A percentile compares a stretch with the other conserved stretches of the same genome.
These are phyloP conservation scores for Crithidia acanthocephali DNA, from an alignment of 208 protist species.

Conservation along the genomic window DNA sequence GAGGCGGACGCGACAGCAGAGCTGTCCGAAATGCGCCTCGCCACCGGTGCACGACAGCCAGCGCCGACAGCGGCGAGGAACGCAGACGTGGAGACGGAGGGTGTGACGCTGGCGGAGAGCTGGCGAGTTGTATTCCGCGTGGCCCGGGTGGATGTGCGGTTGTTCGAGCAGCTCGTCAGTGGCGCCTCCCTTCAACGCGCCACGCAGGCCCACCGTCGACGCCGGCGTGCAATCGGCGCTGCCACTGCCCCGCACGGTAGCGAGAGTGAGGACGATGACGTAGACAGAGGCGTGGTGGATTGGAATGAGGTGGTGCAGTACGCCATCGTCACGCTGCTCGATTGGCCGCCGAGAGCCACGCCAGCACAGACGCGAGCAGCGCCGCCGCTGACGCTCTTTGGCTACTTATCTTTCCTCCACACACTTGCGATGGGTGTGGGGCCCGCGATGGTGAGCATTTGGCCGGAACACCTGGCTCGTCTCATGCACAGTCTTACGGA, in stretches of 20 bases:
- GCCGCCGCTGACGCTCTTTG: constrained; percentile 13
- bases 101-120: constrained; percentile 1
- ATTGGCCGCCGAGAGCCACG: not conserved
- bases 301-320: constrained; percentile 22
- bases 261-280: not conserved
- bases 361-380: not conserved
- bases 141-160: constrained; percentile 7
- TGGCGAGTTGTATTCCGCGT: constrained; percentile 28
- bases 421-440: constrained; percentile 20
- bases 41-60: no score
- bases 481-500: constrained; percentile 9
- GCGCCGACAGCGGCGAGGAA: not conserved
- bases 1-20: constrained; percentile 1
- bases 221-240: not conserved
- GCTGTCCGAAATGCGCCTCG: no score
- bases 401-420: constrained; percentile 26
- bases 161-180: constrained; percentile 20
- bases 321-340: not conserved
- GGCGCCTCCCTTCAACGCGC: constrained; percentile 6
- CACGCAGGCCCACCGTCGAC: not conserved
- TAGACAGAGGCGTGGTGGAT: not conserved
- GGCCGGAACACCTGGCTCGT: constrained; percentile 3
- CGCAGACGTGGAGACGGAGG: not conserved
- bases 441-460: not conserved
- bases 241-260: not conserved